phyloP scores from a whole-genome alignment of 306 rosid genomes.

The Acmispon strigosus region DNA sequence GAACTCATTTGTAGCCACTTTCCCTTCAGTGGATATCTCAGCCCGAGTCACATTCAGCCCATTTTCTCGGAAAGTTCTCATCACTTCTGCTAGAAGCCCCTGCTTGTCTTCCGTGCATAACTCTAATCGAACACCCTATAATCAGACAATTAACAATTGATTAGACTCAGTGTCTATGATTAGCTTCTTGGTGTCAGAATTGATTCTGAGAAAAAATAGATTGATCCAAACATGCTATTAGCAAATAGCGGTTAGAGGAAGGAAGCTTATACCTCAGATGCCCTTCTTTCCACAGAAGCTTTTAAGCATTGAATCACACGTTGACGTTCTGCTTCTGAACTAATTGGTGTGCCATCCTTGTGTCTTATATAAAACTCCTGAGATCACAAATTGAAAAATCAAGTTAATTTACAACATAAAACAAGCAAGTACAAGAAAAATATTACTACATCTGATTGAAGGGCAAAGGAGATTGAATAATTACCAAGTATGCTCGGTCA shows the following conservation, averaged over 20 bases:
- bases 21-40: slow-evolving; percentile 57
- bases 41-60: slow-evolving; percentile 86
- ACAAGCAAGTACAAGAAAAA: not conserved
- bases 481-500: slow-evolving; percentile 64
- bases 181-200: too few relatives aligned
- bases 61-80: slow-evolving; percentile 85
- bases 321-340: slow-evolving; percentile 86
- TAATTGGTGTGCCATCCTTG: slow-evolving; percentile 88
- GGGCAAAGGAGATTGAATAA: not conserved
- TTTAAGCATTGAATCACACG: slow-evolving; percentile 82
- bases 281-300: slow-evolving; percentile 83
- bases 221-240: too few relatives aligned
- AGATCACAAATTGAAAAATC: not conserved
- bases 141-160: slow-evolving; percentile 1
- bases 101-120: slow-evolving; percentile 51
- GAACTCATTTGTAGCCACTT: slow-evolving; percentile 54
- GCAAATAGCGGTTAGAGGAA: not conserved
- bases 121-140: slow-evolving; percentile 78
- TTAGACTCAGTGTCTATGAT: not conserved
- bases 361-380: slow-evolving; percentile 94
- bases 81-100: slow-evolving; percentile 78
- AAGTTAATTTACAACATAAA: slow-evolving; percentile 4
- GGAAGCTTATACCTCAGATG: slow-evolving; percentile 54
- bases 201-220: too few relatives aligned
- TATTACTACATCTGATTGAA: not conserved